Evolutionary conservation across 1,284 basidiomycete species (phyloP).

Genomic region (Rhodotorula sp.): DNA sequence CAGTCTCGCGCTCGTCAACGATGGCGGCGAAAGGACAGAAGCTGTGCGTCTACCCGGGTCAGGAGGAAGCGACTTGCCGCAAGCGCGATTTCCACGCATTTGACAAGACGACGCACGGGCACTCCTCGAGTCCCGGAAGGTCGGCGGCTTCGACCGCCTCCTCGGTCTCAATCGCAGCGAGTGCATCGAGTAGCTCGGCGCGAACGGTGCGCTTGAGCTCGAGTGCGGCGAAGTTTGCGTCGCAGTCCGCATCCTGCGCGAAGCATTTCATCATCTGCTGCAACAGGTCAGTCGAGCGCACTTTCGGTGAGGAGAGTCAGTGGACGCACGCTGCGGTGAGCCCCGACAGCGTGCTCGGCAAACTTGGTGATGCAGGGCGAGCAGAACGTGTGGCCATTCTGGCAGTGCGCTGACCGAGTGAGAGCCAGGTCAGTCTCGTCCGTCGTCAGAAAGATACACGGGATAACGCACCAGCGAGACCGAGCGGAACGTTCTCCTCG

Average conservation of each 20-base stretch:
- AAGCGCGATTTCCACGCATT: too few species aligned
- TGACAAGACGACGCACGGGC: slow-evolving; percentile 24
- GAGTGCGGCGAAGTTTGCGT: slow-evolving; percentile 23
- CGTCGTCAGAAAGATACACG: too few species aligned
- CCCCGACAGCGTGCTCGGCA: slow-evolving; percentile 36
- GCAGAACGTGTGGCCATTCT: slow-evolving; percentile 43
- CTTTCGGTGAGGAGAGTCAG: too few species aligned
- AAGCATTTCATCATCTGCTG: slow-evolving; percentile 40
- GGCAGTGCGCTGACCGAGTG: slow-evolving; percentile 26
- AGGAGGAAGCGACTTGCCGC: too few species aligned
- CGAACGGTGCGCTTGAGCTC: slow-evolving; percentile 32
- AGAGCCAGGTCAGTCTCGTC: background rate
- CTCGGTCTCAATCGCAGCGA: slow-evolving; percentile 39
- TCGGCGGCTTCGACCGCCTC: slow-evolving; percentile 32
- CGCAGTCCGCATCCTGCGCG: slow-evolving; percentile 30
- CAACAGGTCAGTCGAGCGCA: background rate
- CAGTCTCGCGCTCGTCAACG: slow-evolving; percentile 39
- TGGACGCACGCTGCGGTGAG: slow-evolving; percentile 10
- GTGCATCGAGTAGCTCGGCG: slow-evolving; percentile 12
- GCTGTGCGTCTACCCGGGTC: background rate
- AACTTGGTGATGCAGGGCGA: slow-evolving; percentile 33
- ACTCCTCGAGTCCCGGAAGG: slow-evolving; percentile 38
- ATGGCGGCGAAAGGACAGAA: slow-evolving; percentile 38
- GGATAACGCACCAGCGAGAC: slow-evolving; percentile 10
- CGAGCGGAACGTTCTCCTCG: slow-evolving; percentile 13